Base-by-base conservation (phyloP, 805 yeast genomes). In the Candida hungchunana region DNA sequence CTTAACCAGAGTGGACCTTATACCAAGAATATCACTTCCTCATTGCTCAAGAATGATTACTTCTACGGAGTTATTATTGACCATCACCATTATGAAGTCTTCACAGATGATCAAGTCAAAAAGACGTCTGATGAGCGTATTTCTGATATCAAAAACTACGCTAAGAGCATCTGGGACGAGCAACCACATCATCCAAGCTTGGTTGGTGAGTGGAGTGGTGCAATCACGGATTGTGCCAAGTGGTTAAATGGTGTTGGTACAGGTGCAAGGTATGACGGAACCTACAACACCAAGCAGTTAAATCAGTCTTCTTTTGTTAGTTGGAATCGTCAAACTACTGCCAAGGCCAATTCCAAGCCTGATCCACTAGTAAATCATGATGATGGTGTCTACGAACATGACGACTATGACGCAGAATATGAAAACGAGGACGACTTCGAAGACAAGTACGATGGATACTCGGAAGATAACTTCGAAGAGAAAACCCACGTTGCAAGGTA, bases 11-110 rank as follows among this genome's bases (percentile, higher is more conserved):
- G 62, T 0, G 28, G 46, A 6, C 44, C 56, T 37, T 67, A 55
- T 43, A 30, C 44, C 43, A 61, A 16, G 67, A 34, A 36, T 8
- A 19, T 29, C 28, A 24, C 26, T 13, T 10, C 18, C 4, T 10
- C 18, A 4, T 11, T 24, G 13, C 10, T 24, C 4, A 27, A 22
- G 12, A 28, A 31, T 17, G 17, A 66, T 42, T 66, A 63, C 56
- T 73, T 77, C 69, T 53, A 64, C 14, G 74, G 78, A 50, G 79
- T 84, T 31, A 71, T 85, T 20, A 67, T 88, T 33, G 96, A 89
- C 58, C 95, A 86, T 63, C 96, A 89, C 62, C 86, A 82, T 58
- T 89, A 89, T 62, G 94, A 88, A 64, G 90, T 87, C 15, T 89
- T 90, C 59, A 68, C 79, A 12, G 69, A 68, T 26, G 76, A 66